phyloP scores from a whole-genome alignment of 352 stramenopile genomes.

The Globisporangium takayamanum region DNA sequence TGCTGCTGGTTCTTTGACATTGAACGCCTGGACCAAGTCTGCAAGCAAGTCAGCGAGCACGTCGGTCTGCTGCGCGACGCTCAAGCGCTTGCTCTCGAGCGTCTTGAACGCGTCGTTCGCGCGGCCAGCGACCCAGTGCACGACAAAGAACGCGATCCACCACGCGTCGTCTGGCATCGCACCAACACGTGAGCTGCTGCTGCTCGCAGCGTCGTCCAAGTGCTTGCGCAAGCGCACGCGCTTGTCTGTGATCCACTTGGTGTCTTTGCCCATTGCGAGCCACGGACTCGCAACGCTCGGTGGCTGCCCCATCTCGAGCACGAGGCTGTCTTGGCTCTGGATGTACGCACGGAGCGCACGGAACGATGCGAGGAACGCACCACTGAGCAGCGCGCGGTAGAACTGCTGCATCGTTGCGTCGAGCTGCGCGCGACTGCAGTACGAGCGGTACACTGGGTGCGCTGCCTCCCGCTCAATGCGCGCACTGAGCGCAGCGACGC shows the following conservation, averaged over 20 bases:
- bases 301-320: conserved; percentile 22
- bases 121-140: conserved; percentile 40
- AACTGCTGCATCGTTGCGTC: conserved; percentile 33
- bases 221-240: conserved; percentile 41
- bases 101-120: conserved; percentile 28
- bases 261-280: conserved; percentile 28
- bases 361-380: conserved; percentile 31
- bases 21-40: conserved; percentile 28
- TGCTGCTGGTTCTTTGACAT: conserved; percentile 16
- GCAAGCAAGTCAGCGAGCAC: conserved; percentile 21
- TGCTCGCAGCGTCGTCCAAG: conserved; percentile 19
- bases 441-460: conserved; percentile 24
- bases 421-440: conserved; percentile 25
- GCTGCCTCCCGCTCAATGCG: conserved; percentile 24
- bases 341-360: conserved; percentile 26
- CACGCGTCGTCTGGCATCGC: conserved; percentile 29
- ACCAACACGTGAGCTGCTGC: conserved; percentile 1
- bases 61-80: conserved; percentile 10
- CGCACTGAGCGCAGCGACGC: conserved; percentile 24
- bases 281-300: conserved; percentile 17
- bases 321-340: conserved; percentile 22
- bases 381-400: conserved; percentile 33
- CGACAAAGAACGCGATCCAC: conserved; percentile 53
- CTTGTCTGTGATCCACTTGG: conserved; percentile 48
- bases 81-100: conserved; percentile 23